Evolutionary conservation across 2,329 filamentous ascomycete genomes (phyloP).

Genomic region (Erysiphe pisi): DNA sequence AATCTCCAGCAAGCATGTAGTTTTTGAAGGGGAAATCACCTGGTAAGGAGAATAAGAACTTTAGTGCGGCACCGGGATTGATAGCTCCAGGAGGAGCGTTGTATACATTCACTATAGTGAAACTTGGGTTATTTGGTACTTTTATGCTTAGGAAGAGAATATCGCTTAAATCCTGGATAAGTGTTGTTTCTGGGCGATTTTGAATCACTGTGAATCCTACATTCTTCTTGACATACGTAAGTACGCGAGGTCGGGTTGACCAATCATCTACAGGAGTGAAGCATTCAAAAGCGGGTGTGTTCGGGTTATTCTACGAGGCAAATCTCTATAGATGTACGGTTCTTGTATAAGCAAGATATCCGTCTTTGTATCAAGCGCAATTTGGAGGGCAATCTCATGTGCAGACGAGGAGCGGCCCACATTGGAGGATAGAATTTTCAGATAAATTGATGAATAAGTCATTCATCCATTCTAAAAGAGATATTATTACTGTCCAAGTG

Average conservation of each 20-base stretch:
- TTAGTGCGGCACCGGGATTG: no score
- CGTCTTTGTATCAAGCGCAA: not conserved
- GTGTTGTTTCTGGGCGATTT: not conserved
- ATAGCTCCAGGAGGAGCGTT: not conserved
- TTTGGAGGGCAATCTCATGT: not conserved
- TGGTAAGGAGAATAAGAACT: no score
- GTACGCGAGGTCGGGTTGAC: not conserved
- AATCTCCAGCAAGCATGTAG: no score
- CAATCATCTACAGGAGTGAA: not conserved
- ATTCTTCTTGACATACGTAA: not conserved
- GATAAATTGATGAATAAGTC: not conserved
- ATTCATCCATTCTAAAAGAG: no score
- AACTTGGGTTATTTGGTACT: not conserved
- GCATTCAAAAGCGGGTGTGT: not conserved
- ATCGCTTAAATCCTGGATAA: not conserved
- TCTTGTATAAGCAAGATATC: slow-evolving; percentile 8
- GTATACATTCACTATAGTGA: not conserved
- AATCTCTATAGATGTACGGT: not conserved
- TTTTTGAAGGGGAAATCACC: no score
- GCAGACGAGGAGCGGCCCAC: no score
- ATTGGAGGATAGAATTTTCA: not conserved
- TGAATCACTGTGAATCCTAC: not conserved
- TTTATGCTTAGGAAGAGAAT: not conserved
- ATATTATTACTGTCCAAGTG: no score
- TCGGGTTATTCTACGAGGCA: not conserved